Conservation (phyloP, 495 filamentous ascomycete species). For the Hypoxylon cercidicola region DNA sequence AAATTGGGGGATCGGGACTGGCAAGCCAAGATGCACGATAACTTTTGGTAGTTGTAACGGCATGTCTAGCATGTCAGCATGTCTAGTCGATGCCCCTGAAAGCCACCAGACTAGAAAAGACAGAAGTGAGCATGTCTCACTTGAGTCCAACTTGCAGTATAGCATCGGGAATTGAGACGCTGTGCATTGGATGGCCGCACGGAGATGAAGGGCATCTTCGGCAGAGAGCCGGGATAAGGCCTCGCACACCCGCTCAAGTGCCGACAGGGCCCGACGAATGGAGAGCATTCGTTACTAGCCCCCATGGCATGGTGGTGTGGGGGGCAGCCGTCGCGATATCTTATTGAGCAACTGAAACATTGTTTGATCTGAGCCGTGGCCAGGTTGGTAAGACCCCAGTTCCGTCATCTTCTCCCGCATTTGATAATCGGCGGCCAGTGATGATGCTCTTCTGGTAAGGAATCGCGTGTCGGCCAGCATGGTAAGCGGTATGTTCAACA, state of each 20-base stretch:
- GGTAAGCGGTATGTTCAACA: neutral
- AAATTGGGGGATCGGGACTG: conserved; percentile 27
- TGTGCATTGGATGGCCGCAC: conserved; percentile 8
- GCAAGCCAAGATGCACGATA: conserved; percentile 17
- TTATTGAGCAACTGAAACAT: conserved; percentile 40
- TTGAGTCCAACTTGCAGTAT: conserved; percentile 26
- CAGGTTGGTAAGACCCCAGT: conserved; percentile 32
- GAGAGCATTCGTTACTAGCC: conserved; percentile 23
- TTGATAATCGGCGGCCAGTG: conserved; percentile 24
- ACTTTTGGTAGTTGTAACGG: conserved; percentile 4
- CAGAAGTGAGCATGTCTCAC: conserved; percentile 26
- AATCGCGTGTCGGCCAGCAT: conserved; percentile 36
- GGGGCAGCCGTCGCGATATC: conserved; percentile 9
- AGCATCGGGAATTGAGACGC: conserved; percentile 15
- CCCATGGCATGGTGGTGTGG: conserved; percentile 35
- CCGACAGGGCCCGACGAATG: conserved; percentile 35
- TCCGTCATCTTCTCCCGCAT: conserved; percentile 33
- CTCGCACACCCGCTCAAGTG: conserved; percentile 35
- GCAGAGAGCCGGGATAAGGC: conserved; percentile 9
- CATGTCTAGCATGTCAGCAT: conserved; percentile 15
- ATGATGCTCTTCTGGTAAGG: conserved; percentile 20
- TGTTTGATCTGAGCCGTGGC: conserved; percentile 11
- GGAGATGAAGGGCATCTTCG: conserved; percentile 10
- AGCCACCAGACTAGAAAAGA: conserved; percentile 7
- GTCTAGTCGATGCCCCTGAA: conserved; percentile 8